Percentiles rank a stretch among this genome's conserved stretches.
phyloP scores from a whole-genome alignment of 148 eudicot genomes.

The Vaccinium corymbosum region DNA sequence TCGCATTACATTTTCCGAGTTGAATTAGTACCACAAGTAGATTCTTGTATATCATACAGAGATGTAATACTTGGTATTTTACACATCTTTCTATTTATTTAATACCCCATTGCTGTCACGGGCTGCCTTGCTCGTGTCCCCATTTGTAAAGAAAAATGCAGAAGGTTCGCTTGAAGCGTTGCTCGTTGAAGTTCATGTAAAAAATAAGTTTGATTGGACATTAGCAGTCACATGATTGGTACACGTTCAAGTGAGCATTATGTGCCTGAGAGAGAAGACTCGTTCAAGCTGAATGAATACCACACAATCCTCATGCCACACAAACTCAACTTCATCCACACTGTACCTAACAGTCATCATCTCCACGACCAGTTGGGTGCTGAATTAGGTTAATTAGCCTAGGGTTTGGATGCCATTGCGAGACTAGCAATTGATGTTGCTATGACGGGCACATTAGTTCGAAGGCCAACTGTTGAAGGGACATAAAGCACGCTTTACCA shows the following conservation, averaged over 20 bases:
- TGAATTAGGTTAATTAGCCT: too few relatives aligned
- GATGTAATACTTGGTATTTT: background rate
- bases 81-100: background rate
- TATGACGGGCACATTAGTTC: too few relatives aligned
- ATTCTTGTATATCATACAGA: slow-evolving; percentile 10
- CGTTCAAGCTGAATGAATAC: background rate
- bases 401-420: too few relatives aligned
- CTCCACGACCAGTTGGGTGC: background rate
- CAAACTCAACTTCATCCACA: too few relatives aligned
- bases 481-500: background rate
- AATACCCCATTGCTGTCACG: background rate
- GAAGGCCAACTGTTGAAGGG: background rate
- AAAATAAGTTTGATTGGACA: background rate
- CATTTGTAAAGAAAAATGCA: background rate
- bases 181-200: too few relatives aligned
- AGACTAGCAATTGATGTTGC: too few relatives aligned
- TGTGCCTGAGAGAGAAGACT: background rate
- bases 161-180: background rate
- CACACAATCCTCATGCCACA: too few relatives aligned
- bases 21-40: background rate
- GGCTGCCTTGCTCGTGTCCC: background rate
- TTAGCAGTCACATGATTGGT: background rate
- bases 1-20: background rate
- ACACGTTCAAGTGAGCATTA: too few relatives aligned
- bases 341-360: background rate